phyloP scores from a whole-genome alignment of 2,329 filamentous ascomycete species.

The Lasiodiplodia gonubiensis region DNA sequence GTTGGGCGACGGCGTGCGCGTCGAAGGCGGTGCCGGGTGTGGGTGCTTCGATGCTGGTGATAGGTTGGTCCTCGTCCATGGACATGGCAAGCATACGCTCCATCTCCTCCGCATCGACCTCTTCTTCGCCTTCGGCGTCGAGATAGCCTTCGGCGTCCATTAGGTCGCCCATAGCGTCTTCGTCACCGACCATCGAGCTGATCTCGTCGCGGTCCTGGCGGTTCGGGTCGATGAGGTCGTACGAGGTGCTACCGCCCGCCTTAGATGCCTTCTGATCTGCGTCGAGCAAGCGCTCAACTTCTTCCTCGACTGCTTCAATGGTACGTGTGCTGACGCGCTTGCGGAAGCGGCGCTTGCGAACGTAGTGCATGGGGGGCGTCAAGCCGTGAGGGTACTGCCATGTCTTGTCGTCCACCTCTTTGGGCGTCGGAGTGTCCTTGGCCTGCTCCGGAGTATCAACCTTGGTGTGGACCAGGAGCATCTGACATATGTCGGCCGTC shows the following conservation, averaged over 20 bases:
- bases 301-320: constrained; percentile 81
- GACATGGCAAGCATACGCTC: constrained; percentile 41
- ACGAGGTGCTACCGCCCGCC: constrained; percentile 59
- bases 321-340: constrained; percentile 82
- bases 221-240: constrained; percentile 60
- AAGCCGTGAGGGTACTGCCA: constrained; percentile 83
- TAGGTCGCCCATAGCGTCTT: constrained; percentile 43
- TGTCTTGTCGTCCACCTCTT: constrained; percentile 70
- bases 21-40: constrained; percentile 35
- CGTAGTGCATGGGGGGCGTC: constrained; percentile 87
- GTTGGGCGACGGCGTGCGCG: constrained; percentile 45
- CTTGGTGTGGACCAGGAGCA: constrained; percentile 77
- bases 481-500: constrained; percentile 85
- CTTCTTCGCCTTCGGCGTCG: constrained; percentile 44
- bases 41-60: constrained; percentile 31
- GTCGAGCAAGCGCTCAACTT: constrained; percentile 74
- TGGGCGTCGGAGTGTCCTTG: constrained; percentile 65
- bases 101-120: constrained; percentile 46
- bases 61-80: constrained; percentile 40
- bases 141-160: constrained; percentile 56
- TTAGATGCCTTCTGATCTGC: constrained; percentile 65
- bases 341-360: constrained; percentile 79
- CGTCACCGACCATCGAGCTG: constrained; percentile 34
- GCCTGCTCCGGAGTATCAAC: constrained; percentile 63
- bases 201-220: constrained; percentile 30